These are phyloP conservation scores for Streptanthus diversifolius DNA, from an alignment of 345 rosid genomes.

Conservation along the genomic window DNA sequence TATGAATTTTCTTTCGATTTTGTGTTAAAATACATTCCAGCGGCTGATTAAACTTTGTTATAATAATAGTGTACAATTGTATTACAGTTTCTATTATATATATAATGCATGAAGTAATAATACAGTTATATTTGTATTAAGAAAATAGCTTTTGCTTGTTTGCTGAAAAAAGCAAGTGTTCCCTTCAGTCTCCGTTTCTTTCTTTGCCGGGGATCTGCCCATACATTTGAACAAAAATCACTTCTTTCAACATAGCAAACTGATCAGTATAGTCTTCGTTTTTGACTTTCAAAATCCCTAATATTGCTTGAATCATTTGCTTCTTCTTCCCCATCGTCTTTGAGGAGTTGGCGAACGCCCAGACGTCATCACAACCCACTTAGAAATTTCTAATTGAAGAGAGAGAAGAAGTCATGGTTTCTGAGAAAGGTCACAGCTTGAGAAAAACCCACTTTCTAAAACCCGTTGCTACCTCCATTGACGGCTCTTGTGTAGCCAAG, in stretches of 20 bases:
- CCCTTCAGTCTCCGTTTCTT: neutral
- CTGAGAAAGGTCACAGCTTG: conserved; percentile 17
- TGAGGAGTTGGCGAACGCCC: neutral
- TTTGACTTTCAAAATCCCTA: conserved; percentile 3
- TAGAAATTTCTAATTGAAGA: conserved; percentile 14
- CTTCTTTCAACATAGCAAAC: neutral
- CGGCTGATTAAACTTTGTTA: no score
- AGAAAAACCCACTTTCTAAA: conserved; percentile 43
- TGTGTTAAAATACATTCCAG: no score
- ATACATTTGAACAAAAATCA: neutral
- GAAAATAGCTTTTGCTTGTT: neutral
- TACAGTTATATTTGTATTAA: no score
- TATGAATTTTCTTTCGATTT: no score
- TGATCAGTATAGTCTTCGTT: neutral
- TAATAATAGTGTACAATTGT: no score
- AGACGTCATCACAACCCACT: neutral
- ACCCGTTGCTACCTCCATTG: conserved; percentile 28
- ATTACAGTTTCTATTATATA: no score
- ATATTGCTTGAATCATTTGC: neutral
- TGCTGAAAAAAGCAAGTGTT: neutral
- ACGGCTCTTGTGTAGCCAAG: neutral
- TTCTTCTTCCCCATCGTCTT: neutral
- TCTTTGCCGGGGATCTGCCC: no score
- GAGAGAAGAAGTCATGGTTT: conserved; percentile 41
- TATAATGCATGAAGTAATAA: no score